These are phyloP conservation scores for Amylocarpus encephaloides DNA, from an alignment of 2,329 filamentous ascomycete genomes.

Conservation along the genomic window DNA sequence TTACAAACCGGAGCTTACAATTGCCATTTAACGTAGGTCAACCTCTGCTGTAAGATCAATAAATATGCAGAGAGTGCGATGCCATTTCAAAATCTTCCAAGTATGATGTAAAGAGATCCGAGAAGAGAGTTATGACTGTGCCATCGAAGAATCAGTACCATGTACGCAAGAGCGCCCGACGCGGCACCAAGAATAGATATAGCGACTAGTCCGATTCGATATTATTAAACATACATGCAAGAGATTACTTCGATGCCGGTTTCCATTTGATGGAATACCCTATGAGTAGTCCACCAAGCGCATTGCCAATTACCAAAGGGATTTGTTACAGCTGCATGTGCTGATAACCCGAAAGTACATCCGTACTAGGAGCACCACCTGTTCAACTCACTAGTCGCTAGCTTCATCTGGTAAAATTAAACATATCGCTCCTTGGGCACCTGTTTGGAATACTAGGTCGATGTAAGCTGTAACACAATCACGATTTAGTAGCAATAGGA, in stretches of 20 bases:
- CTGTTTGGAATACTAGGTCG: conserved; percentile 46
- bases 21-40: conserved; percentile 40
- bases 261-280: conserved; percentile 37
- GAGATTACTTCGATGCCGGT: neutral
- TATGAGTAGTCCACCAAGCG: conserved; percentile 53
- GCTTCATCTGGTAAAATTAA: neutral
- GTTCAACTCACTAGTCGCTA: neutral
- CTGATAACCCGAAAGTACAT: conserved; percentile 64
- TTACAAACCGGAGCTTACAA: conserved; percentile 42
- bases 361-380: conserved; percentile 59
- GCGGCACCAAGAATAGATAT: conserved; percentile 46
- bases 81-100: conserved; percentile 46
- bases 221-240: neutral
- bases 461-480: conserved; percentile 47
- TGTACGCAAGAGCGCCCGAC: conserved; percentile 44
- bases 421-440: conserved; percentile 50
- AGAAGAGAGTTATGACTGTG: conserved; percentile 49
- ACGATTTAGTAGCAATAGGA: conserved; percentile 45
- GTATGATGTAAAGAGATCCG: conserved; percentile 55
- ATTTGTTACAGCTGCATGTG: conserved; percentile 51
- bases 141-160: conserved; percentile 47
- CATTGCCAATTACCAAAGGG: conserved; percentile 61
- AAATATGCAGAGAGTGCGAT: conserved; percentile 42
- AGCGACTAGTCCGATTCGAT: conserved; percentile 42
- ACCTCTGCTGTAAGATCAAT: conserved; percentile 43